Percentiles rank a stretch among this genome's conserved stretches.
These are phyloP conservation scores for Eucalyptus sideroxylon DNA, from an alignment of 345 rosid species.

Conservation along the genomic window DNA sequence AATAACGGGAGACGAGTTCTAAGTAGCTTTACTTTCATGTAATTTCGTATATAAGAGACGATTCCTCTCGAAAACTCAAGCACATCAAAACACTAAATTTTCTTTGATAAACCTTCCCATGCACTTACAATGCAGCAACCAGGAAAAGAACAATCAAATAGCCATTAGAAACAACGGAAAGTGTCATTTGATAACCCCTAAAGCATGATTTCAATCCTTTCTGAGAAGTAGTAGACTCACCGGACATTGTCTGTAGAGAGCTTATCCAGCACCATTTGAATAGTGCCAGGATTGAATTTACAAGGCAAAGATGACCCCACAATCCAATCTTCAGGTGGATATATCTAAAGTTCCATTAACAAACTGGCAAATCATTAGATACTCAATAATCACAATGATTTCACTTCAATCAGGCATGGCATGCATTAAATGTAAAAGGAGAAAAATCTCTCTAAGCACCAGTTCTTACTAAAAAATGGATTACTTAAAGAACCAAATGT, in stretches of 20 bases:
- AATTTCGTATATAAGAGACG: neutral
- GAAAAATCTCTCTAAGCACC: neutral
- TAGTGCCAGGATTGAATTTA: slow-evolving; percentile 39
- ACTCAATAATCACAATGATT: neutral
- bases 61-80: neutral
- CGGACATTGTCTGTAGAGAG: slow-evolving; percentile 62
- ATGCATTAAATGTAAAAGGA: neutral
- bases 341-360: slow-evolving; percentile 22
- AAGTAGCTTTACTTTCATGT: neutral
- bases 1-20: neutral
- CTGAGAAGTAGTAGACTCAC: slow-evolving; percentile 18
- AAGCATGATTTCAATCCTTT: neutral
- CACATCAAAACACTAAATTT: neutral
- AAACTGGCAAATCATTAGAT: neutral
- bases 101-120: neutral
- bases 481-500: neutral
- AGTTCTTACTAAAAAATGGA: neutral
- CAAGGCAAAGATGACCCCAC: slow-evolving; percentile 73
- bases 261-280: slow-evolving; percentile 47
- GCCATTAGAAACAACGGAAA: neutral
- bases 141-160: neutral
- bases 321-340: slow-evolving; percentile 77
- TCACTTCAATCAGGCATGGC: neutral
- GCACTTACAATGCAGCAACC: neutral
- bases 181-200: neutral